phyloP scores from a whole-genome alignment of 192 early-diverging fungal species.

The Haplosporangium gracile region DNA sequence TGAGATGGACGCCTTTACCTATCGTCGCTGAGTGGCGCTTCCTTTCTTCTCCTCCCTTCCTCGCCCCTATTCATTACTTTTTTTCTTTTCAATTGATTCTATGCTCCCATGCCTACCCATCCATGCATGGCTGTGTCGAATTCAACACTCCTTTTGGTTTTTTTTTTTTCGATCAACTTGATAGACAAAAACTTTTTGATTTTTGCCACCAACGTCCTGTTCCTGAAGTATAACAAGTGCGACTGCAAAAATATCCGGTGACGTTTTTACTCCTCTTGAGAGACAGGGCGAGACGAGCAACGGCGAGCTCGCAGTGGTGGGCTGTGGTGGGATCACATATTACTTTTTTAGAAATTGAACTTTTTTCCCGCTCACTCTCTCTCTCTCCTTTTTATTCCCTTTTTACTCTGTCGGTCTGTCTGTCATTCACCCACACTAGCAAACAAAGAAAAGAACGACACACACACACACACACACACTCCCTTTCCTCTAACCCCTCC shows the following conservation, averaged over 20 bases:
- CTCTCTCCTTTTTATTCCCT: conserved; percentile 11
- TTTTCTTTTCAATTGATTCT: not conserved
- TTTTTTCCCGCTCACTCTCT: not conserved
- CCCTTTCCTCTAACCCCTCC: not conserved
- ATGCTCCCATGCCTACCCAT: not conserved
- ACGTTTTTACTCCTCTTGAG: not conserved
- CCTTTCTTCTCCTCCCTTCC: not conserved
- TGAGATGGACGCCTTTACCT: not conserved
- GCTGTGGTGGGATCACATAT: not conserved
- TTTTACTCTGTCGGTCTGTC: not conserved
- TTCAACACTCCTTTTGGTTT: too few species aligned
- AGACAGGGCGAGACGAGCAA: too few species aligned
- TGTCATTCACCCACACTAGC: not conserved
- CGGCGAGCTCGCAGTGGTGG: too few species aligned
- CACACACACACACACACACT: not conserved
- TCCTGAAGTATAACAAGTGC: not conserved
- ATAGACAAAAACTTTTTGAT: conserved; percentile 3
- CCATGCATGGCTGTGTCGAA: not conserved
- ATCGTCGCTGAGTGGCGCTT: not conserved
- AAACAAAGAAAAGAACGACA: not conserved
- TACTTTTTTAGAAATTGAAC: not conserved
- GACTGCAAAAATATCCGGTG: not conserved
- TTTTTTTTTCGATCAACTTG: not conserved
- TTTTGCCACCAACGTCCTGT: not conserved
- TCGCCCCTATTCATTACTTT: not conserved